Percentiles rank a stretch among this genome's conserved stretches.
These are phyloP conservation scores for Pseudogymnoascus sp. DNA, from an alignment of 2,329 filamentous ascomycete genomes.

Conservation along the genomic window DNA sequence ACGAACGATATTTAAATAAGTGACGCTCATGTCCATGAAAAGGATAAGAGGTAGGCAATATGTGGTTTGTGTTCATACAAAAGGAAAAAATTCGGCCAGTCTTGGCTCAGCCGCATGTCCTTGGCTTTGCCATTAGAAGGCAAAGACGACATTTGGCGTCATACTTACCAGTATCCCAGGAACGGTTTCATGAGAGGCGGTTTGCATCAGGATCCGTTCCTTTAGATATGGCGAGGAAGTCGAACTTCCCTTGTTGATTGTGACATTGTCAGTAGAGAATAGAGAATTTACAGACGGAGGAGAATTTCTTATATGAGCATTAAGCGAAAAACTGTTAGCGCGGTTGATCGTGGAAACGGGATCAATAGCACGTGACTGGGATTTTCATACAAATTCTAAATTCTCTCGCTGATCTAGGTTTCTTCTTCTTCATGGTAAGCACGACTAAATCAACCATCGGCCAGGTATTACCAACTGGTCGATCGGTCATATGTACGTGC, in stretches of 20 bases:
- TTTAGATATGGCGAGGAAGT: background rate
- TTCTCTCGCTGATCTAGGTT: background rate
- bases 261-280: background rate
- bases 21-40: constrained; percentile 29
- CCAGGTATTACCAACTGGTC: constrained; percentile 21
- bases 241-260: background rate
- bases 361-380: background rate
- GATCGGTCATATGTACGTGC: constrained; percentile 26
- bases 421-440: constrained; percentile 18
- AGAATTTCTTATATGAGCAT: constrained; percentile 8
- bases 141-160: background rate
- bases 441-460: constrained; percentile 25
- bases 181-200: background rate
- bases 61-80: constrained; percentile 24
- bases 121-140: background rate
- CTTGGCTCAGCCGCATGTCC: background rate
- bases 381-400: background rate
- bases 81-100: background rate
- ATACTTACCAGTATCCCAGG: background rate
- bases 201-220: background rate
- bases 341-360: constrained; percentile 9
- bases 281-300: background rate
- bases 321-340: constrained; percentile 6
- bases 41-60: constrained; percentile 31
- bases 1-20: constrained; percentile 31